These are phyloP conservation scores for Paramyrothecium sp. DNA, from an alignment of 2,329 filamentous ascomycete species.

Conservation along the genomic window DNA sequence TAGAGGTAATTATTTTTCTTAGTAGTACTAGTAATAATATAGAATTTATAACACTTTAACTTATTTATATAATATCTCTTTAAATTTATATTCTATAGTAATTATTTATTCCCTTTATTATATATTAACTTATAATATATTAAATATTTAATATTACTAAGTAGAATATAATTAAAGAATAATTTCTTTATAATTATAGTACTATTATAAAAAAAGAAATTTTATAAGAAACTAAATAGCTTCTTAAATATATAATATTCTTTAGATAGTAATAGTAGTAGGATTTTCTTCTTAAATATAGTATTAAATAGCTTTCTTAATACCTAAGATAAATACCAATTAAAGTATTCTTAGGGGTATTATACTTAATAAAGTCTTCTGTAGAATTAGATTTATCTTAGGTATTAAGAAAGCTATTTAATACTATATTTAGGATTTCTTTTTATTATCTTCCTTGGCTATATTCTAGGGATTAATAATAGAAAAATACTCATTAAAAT, in stretches of 20 bases:
- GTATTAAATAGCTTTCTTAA: no score
- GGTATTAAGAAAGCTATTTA: neutral
- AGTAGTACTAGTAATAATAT: conserved; percentile 1
- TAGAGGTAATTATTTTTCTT: neutral
- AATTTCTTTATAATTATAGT: neutral
- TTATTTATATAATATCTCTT: no score
- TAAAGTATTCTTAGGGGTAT: neutral
- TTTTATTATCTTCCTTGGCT: neutral
- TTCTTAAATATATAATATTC: neutral
- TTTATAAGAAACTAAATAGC: neutral
- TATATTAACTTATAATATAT: conserved; percentile 2
- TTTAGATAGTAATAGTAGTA: neutral
- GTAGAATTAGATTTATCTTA: neutral
- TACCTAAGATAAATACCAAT: neutral
- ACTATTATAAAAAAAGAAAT: neutral
- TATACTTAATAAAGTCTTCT: neutral
- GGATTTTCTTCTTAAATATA: neutral
- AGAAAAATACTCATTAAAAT: neutral
- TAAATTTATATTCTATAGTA: no score
- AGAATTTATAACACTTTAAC: no score
- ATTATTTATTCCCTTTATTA: no score
- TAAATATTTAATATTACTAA: conserved; percentile 1
- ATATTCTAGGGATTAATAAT: neutral
- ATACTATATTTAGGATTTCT: no score
- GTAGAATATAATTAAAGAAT: neutral